phyloP scores from a whole-genome alignment of 805 yeast genomes.

The Candida sithepensis region DNA sequence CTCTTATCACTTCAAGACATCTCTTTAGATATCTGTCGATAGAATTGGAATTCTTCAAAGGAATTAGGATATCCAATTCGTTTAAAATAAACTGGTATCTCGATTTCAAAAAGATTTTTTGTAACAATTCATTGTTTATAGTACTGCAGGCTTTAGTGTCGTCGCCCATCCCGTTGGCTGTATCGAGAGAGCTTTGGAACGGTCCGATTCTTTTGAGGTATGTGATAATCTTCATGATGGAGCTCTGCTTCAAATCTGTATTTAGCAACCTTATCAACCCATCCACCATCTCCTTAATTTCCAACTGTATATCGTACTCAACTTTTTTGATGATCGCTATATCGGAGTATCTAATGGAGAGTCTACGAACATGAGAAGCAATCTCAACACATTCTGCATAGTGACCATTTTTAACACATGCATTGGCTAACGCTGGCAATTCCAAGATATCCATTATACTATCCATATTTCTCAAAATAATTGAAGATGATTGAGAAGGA shows the following conservation, averaged over 20 bases:
- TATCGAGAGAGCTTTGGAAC: conserved; percentile 24
- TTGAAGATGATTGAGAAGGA: conserved; percentile 1
- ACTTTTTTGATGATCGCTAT: conserved; percentile 48
- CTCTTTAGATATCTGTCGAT: conserved; percentile 67
- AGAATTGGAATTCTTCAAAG: conserved; percentile 49
- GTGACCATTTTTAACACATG: conserved; percentile 83
- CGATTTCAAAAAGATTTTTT: conserved; percentile 61
- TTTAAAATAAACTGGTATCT: conserved; percentile 62
- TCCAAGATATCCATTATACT: conserved; percentile 75
- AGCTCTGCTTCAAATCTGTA: conserved; percentile 76
- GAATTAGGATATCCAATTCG: conserved; percentile 56
- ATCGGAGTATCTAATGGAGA: conserved; percentile 66
- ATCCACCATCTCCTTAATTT: conserved; percentile 57
- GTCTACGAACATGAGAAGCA: conserved; percentile 65
- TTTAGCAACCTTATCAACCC: conserved; percentile 66
- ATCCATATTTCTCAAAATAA: conserved; percentile 59
- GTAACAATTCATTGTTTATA: conserved; percentile 33
- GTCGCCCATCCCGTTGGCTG: conserved; percentile 3
- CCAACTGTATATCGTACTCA: conserved; percentile 48
- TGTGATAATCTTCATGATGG: conserved; percentile 72
- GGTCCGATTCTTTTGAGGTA: conserved; percentile 69
- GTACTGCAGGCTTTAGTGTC: conserved; percentile 2
- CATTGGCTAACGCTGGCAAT: conserved; percentile 74
- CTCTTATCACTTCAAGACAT: conserved; percentile 80
- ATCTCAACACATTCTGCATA: conserved; percentile 89